A percentile compares a stretch with the other conserved stretches of the same genome.
Evolutionary conservation across 2,329 filamentous ascomycete species (phyloP).

Genomic region (Sporothrix phasma): DNA sequence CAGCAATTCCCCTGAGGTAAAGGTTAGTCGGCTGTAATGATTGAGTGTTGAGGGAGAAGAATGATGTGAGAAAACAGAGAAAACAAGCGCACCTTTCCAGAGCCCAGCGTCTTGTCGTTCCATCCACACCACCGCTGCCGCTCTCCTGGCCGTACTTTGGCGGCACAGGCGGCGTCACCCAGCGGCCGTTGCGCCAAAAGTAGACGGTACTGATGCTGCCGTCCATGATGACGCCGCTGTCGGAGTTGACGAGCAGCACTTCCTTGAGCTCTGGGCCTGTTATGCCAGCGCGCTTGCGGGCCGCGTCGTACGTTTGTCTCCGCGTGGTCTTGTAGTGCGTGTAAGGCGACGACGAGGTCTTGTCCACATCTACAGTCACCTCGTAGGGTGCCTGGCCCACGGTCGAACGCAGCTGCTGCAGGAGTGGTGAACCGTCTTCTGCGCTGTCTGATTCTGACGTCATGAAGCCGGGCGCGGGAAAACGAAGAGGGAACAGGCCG

Average conservation of each 20-base stretch:
- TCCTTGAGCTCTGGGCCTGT: constrained; percentile 49
- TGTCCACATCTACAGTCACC: constrained; percentile 35
- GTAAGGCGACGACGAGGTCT: constrained; percentile 45
- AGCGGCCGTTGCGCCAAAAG: constrained; percentile 60
- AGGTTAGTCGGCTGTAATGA: background rate
- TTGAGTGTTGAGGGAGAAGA: too few species aligned
- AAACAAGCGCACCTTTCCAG: constrained; percentile 51
- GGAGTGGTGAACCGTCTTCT: background rate
- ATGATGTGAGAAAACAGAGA: constrained; percentile 15
- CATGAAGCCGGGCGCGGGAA: constrained; percentile 37
- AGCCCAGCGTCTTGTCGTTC: constrained; percentile 77
- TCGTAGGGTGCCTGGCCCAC: constrained; percentile 28
- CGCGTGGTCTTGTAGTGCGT: constrained; percentile 81
- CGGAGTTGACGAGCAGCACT: constrained; percentile 60
- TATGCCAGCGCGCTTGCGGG: constrained; percentile 53
- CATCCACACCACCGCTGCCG: constrained; percentile 67
- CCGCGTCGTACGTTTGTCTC: constrained; percentile 60
- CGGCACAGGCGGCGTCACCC: constrained; percentile 70
- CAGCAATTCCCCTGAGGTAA: constrained; percentile 43
- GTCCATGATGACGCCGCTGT: constrained; percentile 64
- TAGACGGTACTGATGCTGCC: constrained; percentile 76
- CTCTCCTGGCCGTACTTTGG: constrained; percentile 26
- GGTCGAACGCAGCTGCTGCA: constrained; percentile 19
- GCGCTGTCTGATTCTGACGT: constrained; percentile 12
- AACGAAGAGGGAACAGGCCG: constrained; percentile 47